Percentiles rank a stretch among this genome's conserved stretches.
Conservation (phyloP, 148 eudicot genomes). For the Vaccinium vitisidaea region DNA sequence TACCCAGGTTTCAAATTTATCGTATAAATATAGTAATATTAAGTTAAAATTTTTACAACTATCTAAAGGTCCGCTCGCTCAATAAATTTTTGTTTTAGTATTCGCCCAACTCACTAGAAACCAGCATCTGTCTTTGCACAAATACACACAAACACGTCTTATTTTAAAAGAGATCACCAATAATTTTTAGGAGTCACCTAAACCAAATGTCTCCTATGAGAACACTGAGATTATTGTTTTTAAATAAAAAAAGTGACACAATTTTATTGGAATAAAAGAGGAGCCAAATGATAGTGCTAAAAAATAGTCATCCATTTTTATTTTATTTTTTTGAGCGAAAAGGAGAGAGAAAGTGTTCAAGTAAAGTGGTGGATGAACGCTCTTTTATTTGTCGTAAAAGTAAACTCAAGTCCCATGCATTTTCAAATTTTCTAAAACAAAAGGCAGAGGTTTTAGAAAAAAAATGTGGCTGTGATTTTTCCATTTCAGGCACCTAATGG, state of each 20-base stretch:
- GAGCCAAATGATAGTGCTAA: neutral
- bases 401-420: neutral
- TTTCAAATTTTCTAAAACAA: neutral
- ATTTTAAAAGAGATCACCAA: no score
- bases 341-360: neutral
- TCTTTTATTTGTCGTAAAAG: neutral
- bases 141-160: neutral
- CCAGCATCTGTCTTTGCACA: no score
- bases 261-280: neutral
- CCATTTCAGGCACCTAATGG: conserved; percentile 62
- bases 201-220: neutral
- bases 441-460: neutral
- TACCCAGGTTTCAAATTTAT: no score
- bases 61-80: no score
- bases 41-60: no score
- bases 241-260: neutral
- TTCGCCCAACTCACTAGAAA: no score
- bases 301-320: neutral
- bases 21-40: no score
- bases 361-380: neutral
- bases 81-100: no score
- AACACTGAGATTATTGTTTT: neutral
- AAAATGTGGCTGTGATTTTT: neutral
- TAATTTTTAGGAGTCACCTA: neutral
- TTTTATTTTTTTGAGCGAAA: neutral